Evolutionary conservation across 371 early-diverging fungal species (phyloP).

Genomic region (Dinochytrium kinnereticum): DNA sequence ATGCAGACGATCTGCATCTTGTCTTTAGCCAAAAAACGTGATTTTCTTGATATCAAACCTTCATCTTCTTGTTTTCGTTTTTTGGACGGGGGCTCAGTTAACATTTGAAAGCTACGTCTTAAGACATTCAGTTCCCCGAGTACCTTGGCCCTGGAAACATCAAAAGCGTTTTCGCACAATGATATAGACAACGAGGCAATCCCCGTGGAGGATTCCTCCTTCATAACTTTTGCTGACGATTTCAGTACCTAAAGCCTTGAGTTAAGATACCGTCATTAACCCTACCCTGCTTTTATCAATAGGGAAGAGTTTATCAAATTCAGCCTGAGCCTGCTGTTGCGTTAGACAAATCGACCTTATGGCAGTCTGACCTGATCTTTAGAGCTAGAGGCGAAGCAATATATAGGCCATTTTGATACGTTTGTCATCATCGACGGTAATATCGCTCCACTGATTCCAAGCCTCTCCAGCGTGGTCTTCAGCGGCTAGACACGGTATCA

Average conservation of each 20-base stretch:
- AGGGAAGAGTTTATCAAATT: conserved; percentile 32
- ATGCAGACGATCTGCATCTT: conserved; percentile 55
- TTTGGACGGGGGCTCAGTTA: neutral
- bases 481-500: conserved; percentile 16
- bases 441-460: neutral
- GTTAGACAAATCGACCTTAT: no score
- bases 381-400: no score
- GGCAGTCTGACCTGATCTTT: conserved; percentile 13
- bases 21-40: neutral
- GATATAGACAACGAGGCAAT: no score
- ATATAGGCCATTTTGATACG: no score
- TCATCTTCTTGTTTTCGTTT: conserved; percentile 25
- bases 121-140: conserved; percentile 14
- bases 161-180: conserved; percentile 31
- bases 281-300: conserved; percentile 4
- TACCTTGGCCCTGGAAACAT: conserved; percentile 26
- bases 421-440: neutral
- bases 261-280: neutral
- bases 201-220: no score
- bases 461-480: conserved; percentile 4
- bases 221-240: no score
- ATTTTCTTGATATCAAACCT: neutral
- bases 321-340: conserved; percentile 7
- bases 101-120: conserved; percentile 8
- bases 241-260: no score